Conservation (phyloP, 805 yeast species). For the Metschnikowia continentalis region DNA sequence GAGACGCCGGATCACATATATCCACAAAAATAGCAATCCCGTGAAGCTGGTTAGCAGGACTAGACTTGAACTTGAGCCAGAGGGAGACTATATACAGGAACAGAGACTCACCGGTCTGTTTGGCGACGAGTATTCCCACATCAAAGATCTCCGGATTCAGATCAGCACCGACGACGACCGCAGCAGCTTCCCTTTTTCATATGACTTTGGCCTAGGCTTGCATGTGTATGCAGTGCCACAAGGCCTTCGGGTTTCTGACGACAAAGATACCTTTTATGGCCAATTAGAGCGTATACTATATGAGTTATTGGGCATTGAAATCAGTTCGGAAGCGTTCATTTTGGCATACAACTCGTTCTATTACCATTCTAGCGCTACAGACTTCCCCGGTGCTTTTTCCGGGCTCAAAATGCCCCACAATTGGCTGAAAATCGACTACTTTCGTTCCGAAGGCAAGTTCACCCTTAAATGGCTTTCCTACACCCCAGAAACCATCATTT, state of each 20-base stretch:
- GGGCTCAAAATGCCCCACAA: background rate
- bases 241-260: conserved; percentile 8
- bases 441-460: conserved; percentile 1
- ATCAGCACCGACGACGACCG: conserved; percentile 5
- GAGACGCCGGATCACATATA: conserved; percentile 15
- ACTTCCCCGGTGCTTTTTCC: background rate
- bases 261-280: conserved; percentile 18
- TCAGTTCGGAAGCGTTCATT: conserved; percentile 23
- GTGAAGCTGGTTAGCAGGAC: conserved; percentile 6
- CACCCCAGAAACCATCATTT: background rate
- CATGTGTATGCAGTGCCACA: conserved; percentile 30
- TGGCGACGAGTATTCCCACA: conserved; percentile 3
- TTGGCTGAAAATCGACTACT: conserved; percentile 15
- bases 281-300: conserved; percentile 16
- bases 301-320: conserved; percentile 18
- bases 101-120: conserved; percentile 7
- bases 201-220: conserved; percentile 23
- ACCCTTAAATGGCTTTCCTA: conserved; percentile 7
- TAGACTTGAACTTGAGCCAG: conserved; percentile 7
- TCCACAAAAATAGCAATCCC: conserved; percentile 8
- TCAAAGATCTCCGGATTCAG: conserved; percentile 14
- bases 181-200: conserved; percentile 21
- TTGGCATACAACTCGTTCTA: conserved; percentile 27
- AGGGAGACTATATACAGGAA: conserved; percentile 8
- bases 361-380: conserved; percentile 16